Conservation (phyloP, 2,329 filamentous ascomycete genomes). For the Sporothrix phasma region DNA sequence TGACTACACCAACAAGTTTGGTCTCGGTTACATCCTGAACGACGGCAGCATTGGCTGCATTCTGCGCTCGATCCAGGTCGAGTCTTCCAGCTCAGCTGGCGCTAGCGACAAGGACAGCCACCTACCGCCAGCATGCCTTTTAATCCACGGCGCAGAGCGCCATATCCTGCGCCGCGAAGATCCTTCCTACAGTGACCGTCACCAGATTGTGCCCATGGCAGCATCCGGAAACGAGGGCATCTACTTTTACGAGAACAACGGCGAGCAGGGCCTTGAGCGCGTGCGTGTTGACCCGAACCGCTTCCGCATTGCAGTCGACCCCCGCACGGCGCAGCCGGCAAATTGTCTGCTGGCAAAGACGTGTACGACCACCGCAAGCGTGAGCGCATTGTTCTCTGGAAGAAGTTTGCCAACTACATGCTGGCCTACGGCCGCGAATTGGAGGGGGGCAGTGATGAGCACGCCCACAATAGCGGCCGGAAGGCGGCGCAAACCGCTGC, state of each 20-base stretch:
- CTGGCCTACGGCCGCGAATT: constrained; percentile 65
- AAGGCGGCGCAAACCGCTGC: constrained; percentile 29
- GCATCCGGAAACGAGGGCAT: constrained; percentile 32
- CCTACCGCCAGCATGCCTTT: constrained; percentile 59
- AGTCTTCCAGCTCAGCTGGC: constrained; percentile 8
- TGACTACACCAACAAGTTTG: constrained; percentile 80
- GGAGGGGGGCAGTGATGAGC: constrained; percentile 32
- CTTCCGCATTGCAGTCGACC: constrained; percentile 45
- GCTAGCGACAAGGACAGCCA: constrained; percentile 26
- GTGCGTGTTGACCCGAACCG: constrained; percentile 55
- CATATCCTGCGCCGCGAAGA: constrained; percentile 57
- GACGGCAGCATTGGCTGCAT: constrained; percentile 72
- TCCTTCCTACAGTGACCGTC: constrained; percentile 43
- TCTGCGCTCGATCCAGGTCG: constrained; percentile 41
- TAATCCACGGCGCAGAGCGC: constrained; percentile 60
- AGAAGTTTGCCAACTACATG: constrained; percentile 68
- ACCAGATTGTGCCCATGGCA: constrained; percentile 51
- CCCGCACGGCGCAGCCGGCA: constrained; percentile 48
- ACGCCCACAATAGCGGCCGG: constrained; percentile 29
- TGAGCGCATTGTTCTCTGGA: constrained; percentile 58
- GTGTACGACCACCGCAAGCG: constrained; percentile 56
- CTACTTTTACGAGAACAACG: constrained; percentile 66
- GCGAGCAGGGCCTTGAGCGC: constrained; percentile 50
- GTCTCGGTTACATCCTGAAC: constrained; percentile 72
- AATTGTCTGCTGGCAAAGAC: constrained; percentile 52